These are phyloP conservation scores for Pyrus hybrid DNA, from an alignment of 331 rosid species.

Conservation along the genomic window DNA sequence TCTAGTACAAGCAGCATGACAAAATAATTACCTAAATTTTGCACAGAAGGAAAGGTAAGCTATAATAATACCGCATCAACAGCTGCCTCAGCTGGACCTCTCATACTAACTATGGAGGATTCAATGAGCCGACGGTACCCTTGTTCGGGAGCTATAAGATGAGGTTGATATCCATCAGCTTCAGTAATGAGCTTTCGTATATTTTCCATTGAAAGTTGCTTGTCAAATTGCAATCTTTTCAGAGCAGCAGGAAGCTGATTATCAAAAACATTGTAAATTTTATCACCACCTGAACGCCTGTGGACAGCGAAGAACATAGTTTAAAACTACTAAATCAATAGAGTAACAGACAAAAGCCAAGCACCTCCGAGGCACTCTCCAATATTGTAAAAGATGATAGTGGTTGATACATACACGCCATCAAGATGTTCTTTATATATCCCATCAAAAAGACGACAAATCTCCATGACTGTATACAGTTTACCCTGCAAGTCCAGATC, in stretches of 20 bases:
- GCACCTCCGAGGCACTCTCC: not conserved
- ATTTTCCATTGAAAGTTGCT: conserved; percentile 91
- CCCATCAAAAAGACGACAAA: conserved; percentile 76
- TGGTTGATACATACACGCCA: conserved; percentile 68
- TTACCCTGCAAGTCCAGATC: conserved; percentile 62
- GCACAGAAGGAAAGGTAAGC: not conserved
- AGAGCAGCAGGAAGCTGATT: conserved; percentile 97
- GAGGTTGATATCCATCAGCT: conserved; percentile 99
- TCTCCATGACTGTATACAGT: conserved; percentile 84
- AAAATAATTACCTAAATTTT: not conserved
- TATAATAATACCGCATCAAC: conserved; percentile 71
- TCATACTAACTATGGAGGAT: conserved; percentile 61
- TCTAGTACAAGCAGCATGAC: not conserved
- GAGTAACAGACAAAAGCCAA: not conserved
- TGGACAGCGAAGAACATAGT: conserved; percentile 9
- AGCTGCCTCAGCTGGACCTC: conserved; percentile 96
- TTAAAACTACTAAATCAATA: conserved; percentile 1
- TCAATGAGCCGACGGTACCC: conserved; percentile 96
- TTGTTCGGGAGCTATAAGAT: conserved; percentile 94
- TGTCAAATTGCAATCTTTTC: conserved; percentile 91
- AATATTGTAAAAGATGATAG: not conserved
- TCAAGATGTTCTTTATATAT: conserved; percentile 93
- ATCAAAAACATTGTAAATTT: conserved; percentile 78
- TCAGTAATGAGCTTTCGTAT: conserved; percentile 83
- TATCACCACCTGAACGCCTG: conserved; percentile 97